These are phyloP conservation scores for Apiospora marii DNA, from an alignment of 2,329 filamentous ascomycete species.

Conservation along the genomic window DNA sequence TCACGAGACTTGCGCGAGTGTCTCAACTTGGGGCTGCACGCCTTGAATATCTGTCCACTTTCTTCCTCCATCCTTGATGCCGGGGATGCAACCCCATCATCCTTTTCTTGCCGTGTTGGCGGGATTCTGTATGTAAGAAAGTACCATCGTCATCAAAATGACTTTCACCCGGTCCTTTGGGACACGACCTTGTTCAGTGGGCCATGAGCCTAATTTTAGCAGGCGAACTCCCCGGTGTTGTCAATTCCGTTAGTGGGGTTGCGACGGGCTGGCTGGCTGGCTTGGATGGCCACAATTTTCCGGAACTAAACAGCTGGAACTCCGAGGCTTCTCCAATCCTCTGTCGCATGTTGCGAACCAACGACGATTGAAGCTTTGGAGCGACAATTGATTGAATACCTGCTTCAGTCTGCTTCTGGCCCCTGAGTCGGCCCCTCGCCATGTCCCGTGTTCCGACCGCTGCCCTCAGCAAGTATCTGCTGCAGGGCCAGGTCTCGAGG, in stretches of 20 bases:
- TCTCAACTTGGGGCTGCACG: not conserved
- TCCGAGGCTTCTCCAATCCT: not conserved
- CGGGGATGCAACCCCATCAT: not conserved
- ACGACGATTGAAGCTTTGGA: not conserved
- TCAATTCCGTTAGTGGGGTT: not conserved
- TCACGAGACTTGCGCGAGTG: not conserved
- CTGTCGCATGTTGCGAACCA: not conserved
- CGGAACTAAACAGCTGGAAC: conserved; percentile 8
- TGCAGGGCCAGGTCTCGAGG: conserved; percentile 52
- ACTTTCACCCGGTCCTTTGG: conserved; percentile 3
- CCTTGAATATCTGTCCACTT: not conserved
- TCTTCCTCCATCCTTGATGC: not conserved
- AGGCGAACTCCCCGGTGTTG: not conserved
- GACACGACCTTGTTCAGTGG: conserved; percentile 15
- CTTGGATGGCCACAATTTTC: not conserved
- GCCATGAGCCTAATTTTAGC: conserved; percentile 11
- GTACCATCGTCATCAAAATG: not conserved
- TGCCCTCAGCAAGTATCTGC: conserved; percentile 57
- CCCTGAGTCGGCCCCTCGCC: not conserved
- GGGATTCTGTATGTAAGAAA: not conserved
- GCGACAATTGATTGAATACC: not conserved
- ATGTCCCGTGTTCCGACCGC: conserved; percentile 56
- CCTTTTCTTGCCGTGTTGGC: not conserved
- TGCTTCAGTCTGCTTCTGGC: not conserved
- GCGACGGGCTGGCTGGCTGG: not conserved